Evolutionary conservation across 1,284 basidiomycete species (phyloP).

Genomic region (Tylopilus orsonianus): DNA sequence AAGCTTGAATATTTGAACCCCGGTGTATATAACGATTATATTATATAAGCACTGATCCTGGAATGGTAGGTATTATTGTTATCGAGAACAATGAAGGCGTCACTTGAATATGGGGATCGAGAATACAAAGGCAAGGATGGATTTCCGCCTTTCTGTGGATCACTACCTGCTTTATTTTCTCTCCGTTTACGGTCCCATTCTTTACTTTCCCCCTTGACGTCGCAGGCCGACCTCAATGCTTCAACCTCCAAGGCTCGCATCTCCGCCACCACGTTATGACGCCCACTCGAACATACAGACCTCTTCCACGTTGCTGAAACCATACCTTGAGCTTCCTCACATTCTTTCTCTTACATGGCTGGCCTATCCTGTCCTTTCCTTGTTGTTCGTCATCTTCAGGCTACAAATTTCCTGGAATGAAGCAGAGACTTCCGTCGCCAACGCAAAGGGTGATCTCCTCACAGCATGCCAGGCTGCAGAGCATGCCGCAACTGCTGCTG

Average conservation of each 20-base stretch:
- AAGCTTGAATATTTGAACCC: no score
- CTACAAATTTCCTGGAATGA: constrained; percentile 72
- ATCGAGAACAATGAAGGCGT: constrained; percentile 29
- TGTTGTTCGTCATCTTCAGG: constrained; percentile 84
- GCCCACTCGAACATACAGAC: constrained; percentile 38
- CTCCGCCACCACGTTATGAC: constrained; percentile 57
- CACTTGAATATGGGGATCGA: constrained; percentile 2
- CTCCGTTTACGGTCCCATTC: constrained; percentile 29
- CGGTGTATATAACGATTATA: no score
- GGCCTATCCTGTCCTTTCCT: constrained; percentile 80
- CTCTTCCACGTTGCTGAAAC: constrained; percentile 57
- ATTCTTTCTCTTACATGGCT: constrained; percentile 84
- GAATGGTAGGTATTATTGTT: constrained; percentile 34
- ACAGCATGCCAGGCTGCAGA: constrained; percentile 84
- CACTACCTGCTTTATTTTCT: constrained; percentile 14
- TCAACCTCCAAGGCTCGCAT: constrained; percentile 38
- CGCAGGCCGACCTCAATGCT: constrained; percentile 51
- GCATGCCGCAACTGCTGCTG: constrained; percentile 75
- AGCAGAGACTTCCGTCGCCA: constrained; percentile 64
- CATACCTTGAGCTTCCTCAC: constrained; percentile 81
- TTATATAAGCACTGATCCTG: constrained; percentile 6
- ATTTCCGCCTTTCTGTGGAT: constrained; percentile 13
- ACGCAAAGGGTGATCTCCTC: constrained; percentile 71
- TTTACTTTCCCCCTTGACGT: constrained; percentile 34
- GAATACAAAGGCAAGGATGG: constrained; percentile 28